These are phyloP conservation scores for Triticum timopheevii DNA, from an alignment of 176 grass and related monocot genomes.

Conservation along the genomic window DNA sequence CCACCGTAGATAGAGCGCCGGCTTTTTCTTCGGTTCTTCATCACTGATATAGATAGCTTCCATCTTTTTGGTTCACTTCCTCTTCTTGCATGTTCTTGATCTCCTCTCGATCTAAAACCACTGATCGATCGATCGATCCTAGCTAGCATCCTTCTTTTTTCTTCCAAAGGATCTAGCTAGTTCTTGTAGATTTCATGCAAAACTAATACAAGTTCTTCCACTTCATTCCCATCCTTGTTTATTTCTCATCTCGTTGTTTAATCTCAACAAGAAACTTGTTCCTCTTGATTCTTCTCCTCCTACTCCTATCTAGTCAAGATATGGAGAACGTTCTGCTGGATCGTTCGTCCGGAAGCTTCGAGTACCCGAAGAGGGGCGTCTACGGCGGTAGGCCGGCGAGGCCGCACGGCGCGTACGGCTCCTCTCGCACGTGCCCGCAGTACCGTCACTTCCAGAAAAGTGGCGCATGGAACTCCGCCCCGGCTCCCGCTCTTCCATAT, in stretches of 20 bases:
- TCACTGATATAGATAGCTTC: slow-evolving; percentile 31
- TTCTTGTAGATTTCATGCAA: slow-evolving; percentile 23
- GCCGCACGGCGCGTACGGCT: slow-evolving; percentile 5
- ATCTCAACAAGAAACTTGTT: slow-evolving; percentile 21
- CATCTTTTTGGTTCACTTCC: background rate
- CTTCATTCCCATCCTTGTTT: background rate
- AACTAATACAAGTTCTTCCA: slow-evolving; percentile 36
- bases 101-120: slow-evolving; percentile 21
- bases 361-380: slow-evolving; percentile 12
- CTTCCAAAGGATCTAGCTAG: slow-evolving; percentile 38
- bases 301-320: background rate
- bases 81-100: background rate
- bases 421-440: slow-evolving; percentile 11
- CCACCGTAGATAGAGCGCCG: background rate
- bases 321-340: slow-evolving; percentile 58
- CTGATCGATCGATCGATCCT: slow-evolving; percentile 7
- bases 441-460: slow-evolving; percentile 18
- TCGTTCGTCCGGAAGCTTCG: slow-evolving; percentile 38
- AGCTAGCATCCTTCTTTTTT: slow-evolving; percentile 59
- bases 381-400: slow-evolving; percentile 11
- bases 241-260: background rate
- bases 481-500: slow-evolving; percentile 3
- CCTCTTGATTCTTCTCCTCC: background rate
- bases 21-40: slow-evolving; percentile 28
- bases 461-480: slow-evolving; percentile 33